phyloP scores from a whole-genome alignment of 495 filamentous ascomycete genomes.

The Penicillium flavigenum region DNA sequence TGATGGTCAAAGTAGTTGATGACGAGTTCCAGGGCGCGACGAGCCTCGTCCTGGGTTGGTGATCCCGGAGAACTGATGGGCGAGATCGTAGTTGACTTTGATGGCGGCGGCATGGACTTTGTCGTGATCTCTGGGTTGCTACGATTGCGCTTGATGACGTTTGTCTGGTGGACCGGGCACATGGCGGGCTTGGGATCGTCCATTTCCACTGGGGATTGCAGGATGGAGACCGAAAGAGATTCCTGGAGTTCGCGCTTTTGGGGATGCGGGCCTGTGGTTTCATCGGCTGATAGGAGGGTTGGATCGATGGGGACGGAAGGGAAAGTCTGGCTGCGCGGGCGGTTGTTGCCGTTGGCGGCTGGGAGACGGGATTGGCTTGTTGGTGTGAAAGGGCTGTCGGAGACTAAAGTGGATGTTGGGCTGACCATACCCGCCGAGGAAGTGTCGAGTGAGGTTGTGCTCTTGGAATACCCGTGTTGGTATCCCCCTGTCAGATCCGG shows the following conservation, averaged over 20 bases:
- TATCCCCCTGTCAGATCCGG: slow-evolving; percentile 52
- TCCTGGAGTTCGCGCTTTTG: slow-evolving; percentile 58
- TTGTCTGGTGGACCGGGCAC: slow-evolving; percentile 27
- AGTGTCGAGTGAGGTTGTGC: slow-evolving; percentile 56
- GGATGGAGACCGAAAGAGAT: slow-evolving; percentile 57
- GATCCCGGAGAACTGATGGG: slow-evolving; percentile 50
- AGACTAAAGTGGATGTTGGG: slow-evolving; percentile 83
- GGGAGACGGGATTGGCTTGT: slow-evolving; percentile 63
- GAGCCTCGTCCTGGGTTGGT: slow-evolving; percentile 87
- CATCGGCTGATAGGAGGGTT: slow-evolving; percentile 64
- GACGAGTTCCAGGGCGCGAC: slow-evolving; percentile 79
- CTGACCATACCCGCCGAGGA: slow-evolving; percentile 73
- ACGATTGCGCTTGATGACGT: slow-evolving; percentile 45
- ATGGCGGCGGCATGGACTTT: slow-evolving; percentile 49
- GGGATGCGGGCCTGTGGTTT: slow-evolving; percentile 60
- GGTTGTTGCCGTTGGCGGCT: slow-evolving; percentile 54
- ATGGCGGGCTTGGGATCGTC: slow-evolving; percentile 21
- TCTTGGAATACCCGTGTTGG: slow-evolving; percentile 59
- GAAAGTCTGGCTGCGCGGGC: slow-evolving; percentile 90
- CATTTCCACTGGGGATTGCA: slow-evolving; percentile 71
- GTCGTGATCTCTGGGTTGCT: slow-evolving; percentile 48
- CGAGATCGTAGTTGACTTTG: slow-evolving; percentile 40
- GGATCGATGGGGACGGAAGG: slow-evolving; percentile 69
- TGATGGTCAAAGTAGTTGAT: slow-evolving; percentile 81
- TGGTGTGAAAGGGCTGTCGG: slow-evolving; percentile 69